These are phyloP conservation scores for Alternaria sp. DNA, from an alignment of 2,329 filamentous ascomycete genomes.

Conservation along the genomic window DNA sequence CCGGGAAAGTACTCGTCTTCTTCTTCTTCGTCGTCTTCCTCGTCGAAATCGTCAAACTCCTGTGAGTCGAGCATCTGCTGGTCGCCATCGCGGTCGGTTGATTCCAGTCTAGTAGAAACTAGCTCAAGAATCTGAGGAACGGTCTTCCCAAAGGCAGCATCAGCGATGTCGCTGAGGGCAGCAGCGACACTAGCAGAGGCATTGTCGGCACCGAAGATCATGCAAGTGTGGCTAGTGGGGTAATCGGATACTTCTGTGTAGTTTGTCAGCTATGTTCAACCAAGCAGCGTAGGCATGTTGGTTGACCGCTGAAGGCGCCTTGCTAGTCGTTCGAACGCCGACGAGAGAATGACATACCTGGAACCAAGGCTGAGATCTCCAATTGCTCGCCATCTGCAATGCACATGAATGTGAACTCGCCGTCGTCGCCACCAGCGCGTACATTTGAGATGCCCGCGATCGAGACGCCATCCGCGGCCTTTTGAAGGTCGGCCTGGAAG, in stretches of 20 bases:
- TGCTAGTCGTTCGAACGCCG: not conserved
- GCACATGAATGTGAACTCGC: slow-evolving; percentile 70
- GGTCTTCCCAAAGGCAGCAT: slow-evolving; percentile 54
- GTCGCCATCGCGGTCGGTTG: slow-evolving; percentile 54
- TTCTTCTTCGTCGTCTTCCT: slow-evolving; percentile 48
- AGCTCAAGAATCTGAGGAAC: slow-evolving; percentile 61
- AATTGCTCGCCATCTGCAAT: slow-evolving; percentile 41
- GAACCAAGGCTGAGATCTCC: slow-evolving; percentile 51
- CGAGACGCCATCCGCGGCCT: slow-evolving; percentile 48
- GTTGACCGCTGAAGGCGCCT: not conserved
- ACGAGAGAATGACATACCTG: slow-evolving; percentile 31
- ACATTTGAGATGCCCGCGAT: slow-evolving; percentile 65
- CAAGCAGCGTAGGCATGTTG: not conserved
- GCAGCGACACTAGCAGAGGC: slow-evolving; percentile 54
- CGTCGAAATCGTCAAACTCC: slow-evolving; percentile 42
- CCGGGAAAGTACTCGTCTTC: slow-evolving; percentile 47
- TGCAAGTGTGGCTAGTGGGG: slow-evolving; percentile 65
- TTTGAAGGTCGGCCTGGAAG: slow-evolving; percentile 68
- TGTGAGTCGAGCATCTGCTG: slow-evolving; percentile 54
- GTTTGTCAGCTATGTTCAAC: not conserved
- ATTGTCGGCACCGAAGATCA: slow-evolving; percentile 63
- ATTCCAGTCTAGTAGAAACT: slow-evolving; percentile 51
- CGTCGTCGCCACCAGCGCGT: slow-evolving; percentile 72
- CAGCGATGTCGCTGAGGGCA: slow-evolving; percentile 58
- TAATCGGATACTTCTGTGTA: slow-evolving; percentile 67